Percentiles rank a stretch among this genome's conserved stretches.
phyloP scores from a whole-genome alignment of 2,329 filamentous ascomycete genomes.

The Fusarium haematococcum region DNA sequence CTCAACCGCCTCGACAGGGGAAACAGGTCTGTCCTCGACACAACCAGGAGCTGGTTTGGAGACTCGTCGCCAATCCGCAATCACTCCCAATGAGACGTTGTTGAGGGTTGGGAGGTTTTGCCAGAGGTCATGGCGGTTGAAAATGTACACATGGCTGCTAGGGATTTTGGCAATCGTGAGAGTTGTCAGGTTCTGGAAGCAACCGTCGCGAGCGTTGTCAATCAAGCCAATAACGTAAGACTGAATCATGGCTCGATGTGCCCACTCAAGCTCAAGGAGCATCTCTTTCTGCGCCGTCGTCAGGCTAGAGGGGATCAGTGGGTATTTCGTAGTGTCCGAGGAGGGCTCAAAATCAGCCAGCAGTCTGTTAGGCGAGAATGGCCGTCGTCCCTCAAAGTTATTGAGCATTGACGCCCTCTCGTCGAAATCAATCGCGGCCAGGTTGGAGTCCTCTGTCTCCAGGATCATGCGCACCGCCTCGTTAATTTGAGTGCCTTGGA shows the following conservation, averaged over 20 bases:
- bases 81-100: constrained; percentile 69
- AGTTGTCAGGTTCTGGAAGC: constrained; percentile 66
- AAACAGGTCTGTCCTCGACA: constrained; percentile 60
- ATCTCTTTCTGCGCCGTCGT: constrained; percentile 74
- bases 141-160: constrained; percentile 66
- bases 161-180: constrained; percentile 75
- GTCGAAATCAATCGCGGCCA: constrained; percentile 49
- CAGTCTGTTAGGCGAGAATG: constrained; percentile 1
- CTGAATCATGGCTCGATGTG: constrained; percentile 74
- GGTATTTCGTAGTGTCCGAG: constrained; percentile 42
- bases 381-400: constrained; percentile 28
- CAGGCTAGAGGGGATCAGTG: constrained; percentile 66
- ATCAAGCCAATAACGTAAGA: constrained; percentile 75
- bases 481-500: constrained; percentile 43
- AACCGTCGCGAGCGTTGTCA: constrained; percentile 62
- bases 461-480: constrained; percentile 52
- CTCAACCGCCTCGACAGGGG: constrained; percentile 63
- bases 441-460: constrained; percentile 48
- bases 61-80: constrained; percentile 75
- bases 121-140: constrained; percentile 73
- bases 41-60: constrained; percentile 63
- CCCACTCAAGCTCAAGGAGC: constrained; percentile 76
- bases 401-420: constrained; percentile 40
- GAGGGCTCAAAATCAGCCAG: constrained; percentile 34
- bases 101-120: constrained; percentile 64